These are phyloP conservation scores for Aspergillus sp. DNA, from an alignment of 2,329 filamentous ascomycete genomes.

Conservation along the genomic window DNA sequence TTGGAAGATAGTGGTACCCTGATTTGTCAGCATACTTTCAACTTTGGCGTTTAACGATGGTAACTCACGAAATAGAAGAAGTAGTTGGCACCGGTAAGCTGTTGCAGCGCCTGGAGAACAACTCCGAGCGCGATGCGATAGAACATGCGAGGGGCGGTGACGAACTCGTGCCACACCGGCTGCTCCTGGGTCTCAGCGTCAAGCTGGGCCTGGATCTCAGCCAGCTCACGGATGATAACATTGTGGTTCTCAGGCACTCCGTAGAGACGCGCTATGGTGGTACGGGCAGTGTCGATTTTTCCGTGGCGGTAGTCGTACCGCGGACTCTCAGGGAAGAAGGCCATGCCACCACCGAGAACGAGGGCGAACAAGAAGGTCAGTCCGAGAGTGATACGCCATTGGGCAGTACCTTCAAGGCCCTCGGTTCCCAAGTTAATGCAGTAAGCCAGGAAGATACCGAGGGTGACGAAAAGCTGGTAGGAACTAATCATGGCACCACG, in stretches of 20 bases:
- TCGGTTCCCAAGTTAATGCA: slow-evolving; percentile 49
- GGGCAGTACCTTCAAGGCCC: slow-evolving; percentile 40
- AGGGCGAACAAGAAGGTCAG: slow-evolving; percentile 58
- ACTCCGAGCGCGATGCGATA: slow-evolving; percentile 46
- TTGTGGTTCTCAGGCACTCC: slow-evolving; percentile 55
- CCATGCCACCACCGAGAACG: slow-evolving; percentile 56
- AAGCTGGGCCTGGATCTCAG: slow-evolving; percentile 58
- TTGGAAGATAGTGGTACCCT: slow-evolving; percentile 53
- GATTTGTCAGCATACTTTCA: slow-evolving; percentile 22
- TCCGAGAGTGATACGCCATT: slow-evolving; percentile 54
- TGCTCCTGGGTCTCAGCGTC: slow-evolving; percentile 50
- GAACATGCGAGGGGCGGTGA: slow-evolving; percentile 48
- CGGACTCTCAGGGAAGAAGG: slow-evolving; percentile 57
- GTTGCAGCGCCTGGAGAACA: slow-evolving; percentile 44
- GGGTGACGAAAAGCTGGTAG: slow-evolving; percentile 51
- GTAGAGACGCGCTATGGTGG: slow-evolving; percentile 56
- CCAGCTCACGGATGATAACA: slow-evolving; percentile 54
- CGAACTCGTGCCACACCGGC: slow-evolving; percentile 41
- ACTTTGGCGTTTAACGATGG: not conserved
- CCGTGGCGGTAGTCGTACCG: slow-evolving; percentile 59
- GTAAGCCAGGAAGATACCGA: slow-evolving; percentile 49
- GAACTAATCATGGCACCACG: slow-evolving; percentile 48
- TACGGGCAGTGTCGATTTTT: slow-evolving; percentile 51
- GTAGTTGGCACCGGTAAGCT: slow-evolving; percentile 48
- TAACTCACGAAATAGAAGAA: slow-evolving; percentile 55